phyloP scores from a whole-genome alignment of 306 rosid species.

The Vigna nakashimae region DNA sequence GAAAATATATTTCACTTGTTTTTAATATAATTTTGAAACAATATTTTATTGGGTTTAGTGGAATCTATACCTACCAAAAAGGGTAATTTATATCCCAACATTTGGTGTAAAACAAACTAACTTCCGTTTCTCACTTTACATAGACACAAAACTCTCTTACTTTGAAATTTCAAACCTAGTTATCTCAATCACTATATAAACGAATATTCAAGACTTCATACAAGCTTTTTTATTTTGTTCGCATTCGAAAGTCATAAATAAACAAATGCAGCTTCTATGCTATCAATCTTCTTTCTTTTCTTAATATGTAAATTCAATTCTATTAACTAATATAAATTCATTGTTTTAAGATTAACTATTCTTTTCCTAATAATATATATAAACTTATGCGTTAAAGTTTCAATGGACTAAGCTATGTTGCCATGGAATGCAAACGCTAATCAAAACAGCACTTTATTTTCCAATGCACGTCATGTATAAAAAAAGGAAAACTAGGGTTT shows the following conservation, averaged over 20 bases:
- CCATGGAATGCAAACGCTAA: conserved; percentile 1
- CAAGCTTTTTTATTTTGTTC: not conserved
- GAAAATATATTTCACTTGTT: too few species aligned
- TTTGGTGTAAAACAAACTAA: not conserved
- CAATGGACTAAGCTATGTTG: not conserved
- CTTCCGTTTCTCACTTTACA: conserved; percentile 15
- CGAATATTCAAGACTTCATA: not conserved
- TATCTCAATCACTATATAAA: too few species aligned
- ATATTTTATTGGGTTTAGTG: not conserved
- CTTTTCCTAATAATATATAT: not conserved
- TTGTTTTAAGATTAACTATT: not conserved
- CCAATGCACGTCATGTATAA: not conserved
- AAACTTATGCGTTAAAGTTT: not conserved
- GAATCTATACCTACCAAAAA: conserved; percentile 28
- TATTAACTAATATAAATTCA: not conserved
- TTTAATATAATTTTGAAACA: too few species aligned
- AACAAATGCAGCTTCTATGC: not conserved
- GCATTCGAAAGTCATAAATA: not conserved
- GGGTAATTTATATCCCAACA: not conserved
- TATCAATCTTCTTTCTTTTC: not conserved
- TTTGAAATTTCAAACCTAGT: conserved; percentile 29
- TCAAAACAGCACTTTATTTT: not conserved
- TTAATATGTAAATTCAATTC: too few species aligned
- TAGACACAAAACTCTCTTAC: not conserved
- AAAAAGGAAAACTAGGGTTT: not conserved